phyloP scores from a whole-genome alignment of 352 stramenopile species.

The Phytophthora pisi region DNA sequence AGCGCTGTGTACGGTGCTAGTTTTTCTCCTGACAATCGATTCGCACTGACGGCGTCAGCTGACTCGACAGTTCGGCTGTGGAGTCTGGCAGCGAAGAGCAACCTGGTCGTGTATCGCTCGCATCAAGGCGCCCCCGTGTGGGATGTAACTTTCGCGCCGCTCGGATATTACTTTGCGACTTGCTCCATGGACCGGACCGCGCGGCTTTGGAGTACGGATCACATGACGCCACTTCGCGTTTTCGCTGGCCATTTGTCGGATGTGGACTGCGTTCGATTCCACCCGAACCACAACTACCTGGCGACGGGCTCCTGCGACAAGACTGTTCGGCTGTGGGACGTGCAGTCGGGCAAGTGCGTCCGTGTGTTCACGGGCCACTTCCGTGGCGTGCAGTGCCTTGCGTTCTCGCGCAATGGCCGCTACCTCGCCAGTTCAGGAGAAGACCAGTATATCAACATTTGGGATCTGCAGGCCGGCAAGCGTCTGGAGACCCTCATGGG shows the following conservation, averaged over 20 bases:
- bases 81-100: conserved; percentile 84
- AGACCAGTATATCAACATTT: conserved; percentile 93
- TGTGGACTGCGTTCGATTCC: conserved; percentile 92
- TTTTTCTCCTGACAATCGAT: conserved; percentile 89
- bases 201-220: conserved; percentile 94
- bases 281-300: conserved; percentile 97
- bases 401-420: conserved; percentile 90
- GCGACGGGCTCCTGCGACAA: conserved; percentile 94
- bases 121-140: conserved; percentile 87
- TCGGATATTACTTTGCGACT: conserved; percentile 96
- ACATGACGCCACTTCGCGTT: conserved; percentile 89
- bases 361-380: conserved; percentile 93
- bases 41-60: conserved; percentile 80
- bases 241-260: conserved; percentile 94
- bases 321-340: conserved; percentile 94
- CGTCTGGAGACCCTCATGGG: conserved; percentile 84
- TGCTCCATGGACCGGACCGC: conserved; percentile 94
- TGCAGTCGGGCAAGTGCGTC: conserved; percentile 92
- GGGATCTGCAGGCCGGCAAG: conserved; percentile 92
- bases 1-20: conserved; percentile 83
- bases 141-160: conserved; percentile 90
- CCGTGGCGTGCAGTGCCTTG: conserved; percentile 85
- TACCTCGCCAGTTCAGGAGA: conserved; percentile 90
- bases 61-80: conserved; percentile 87
- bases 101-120: conserved; percentile 77